These are phyloP conservation scores for Irpex sp. DNA, from an alignment of 1,284 basidiomycete species.

Conservation along the genomic window DNA sequence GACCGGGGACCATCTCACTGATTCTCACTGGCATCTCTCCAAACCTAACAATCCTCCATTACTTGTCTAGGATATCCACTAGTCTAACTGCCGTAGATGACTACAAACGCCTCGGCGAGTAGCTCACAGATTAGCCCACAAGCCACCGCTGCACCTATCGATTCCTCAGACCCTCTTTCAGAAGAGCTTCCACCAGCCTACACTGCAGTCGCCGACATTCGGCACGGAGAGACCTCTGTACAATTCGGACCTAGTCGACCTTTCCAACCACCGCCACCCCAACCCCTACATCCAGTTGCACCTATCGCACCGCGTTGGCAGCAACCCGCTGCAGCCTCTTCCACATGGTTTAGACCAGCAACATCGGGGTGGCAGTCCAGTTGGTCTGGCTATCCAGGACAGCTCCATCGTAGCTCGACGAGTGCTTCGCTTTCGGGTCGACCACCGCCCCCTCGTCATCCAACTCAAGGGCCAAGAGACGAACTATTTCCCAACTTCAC, in stretches of 20 bases:
- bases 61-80: background rate
- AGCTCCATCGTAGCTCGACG: constrained; percentile 7
- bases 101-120: background rate
- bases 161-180: constrained; percentile 18
- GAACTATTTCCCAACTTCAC: background rate
- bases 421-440: background rate
- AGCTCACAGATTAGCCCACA: background rate
- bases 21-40: too few species aligned
- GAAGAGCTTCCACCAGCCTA: constrained; percentile 68
- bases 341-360: background rate
- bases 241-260: constrained; percentile 60
- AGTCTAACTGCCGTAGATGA: background rate
- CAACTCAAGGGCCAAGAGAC: constrained; percentile 5
- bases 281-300: constrained; percentile 6
- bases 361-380: background rate
- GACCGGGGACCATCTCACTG: too few species aligned
- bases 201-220: constrained; percentile 48
- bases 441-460: constrained; percentile 20
- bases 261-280: constrained; percentile 45
- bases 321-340: constrained; percentile 7
- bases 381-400: constrained; percentile 19
- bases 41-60: too few species aligned
- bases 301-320: constrained; percentile 10
- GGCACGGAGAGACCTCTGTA: constrained; percentile 56
- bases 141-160: background rate